Conservation (phyloP, 2,329 filamentous ascomycete species). For the Plenodomus lindquistii region DNA sequence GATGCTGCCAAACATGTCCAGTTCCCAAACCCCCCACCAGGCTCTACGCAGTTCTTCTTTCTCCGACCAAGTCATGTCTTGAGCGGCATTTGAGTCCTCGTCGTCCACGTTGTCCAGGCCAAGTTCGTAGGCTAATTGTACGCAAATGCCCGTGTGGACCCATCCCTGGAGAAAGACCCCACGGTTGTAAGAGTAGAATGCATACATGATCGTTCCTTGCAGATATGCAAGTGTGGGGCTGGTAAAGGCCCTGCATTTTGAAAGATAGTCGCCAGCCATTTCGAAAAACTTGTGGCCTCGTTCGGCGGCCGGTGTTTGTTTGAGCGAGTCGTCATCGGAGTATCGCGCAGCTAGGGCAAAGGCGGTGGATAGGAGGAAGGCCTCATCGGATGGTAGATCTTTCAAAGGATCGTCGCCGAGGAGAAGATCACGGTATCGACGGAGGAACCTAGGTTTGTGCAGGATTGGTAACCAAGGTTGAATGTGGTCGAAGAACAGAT, state of each 20-base stretch:
- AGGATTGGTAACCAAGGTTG: constrained; percentile 1
- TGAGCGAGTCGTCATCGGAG: not conserved
- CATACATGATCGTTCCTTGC: constrained; percentile 1
- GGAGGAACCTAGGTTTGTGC: not conserved
- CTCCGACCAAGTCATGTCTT: constrained; percentile 1
- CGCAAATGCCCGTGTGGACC: constrained; percentile 1
- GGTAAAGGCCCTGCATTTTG: constrained; percentile 1
- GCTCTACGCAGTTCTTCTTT: constrained; percentile 2
- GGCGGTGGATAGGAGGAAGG: not conserved
- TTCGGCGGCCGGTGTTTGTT: not conserved
- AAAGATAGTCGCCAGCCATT: constrained; percentile 1
- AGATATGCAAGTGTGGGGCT: constrained; percentile 2
- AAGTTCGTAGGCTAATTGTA: constrained; percentile 2
- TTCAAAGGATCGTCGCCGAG: not conserved
- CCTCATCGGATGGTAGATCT: not conserved
- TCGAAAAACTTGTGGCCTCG: not conserved
- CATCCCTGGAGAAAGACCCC: constrained; percentile 2
- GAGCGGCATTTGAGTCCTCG: not conserved
- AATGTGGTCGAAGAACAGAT: not conserved
- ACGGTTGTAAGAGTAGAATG: constrained; percentile 2
- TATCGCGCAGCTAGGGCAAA: constrained; percentile 1
- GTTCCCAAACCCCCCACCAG: constrained; percentile 3
- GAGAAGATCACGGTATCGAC: not conserved
- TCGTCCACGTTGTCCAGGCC: constrained; percentile 3
- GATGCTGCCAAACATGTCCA: constrained; percentile 1